Evolutionary conservation across 257 asterid species (phyloP).

Genomic region (Scutellaria barbata): DNA sequence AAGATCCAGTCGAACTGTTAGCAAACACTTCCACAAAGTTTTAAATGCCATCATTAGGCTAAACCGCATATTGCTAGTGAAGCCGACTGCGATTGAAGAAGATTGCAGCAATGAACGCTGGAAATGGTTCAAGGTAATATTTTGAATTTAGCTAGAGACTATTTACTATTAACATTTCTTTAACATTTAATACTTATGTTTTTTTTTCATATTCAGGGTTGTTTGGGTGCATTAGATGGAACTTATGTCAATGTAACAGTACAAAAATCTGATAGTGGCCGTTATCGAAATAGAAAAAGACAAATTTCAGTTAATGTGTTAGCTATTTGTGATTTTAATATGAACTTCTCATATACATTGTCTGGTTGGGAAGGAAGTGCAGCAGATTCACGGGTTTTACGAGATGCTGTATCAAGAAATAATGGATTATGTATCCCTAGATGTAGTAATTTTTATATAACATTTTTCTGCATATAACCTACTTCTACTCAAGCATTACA

Average conservation of each 20-base stretch:
- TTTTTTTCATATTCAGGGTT: too few relatives aligned
- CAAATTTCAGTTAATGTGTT: not conserved
- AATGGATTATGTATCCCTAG: not conserved
- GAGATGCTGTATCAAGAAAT: not conserved
- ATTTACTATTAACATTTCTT: too few relatives aligned
- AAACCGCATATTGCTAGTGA: not conserved
- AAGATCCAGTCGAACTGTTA: not conserved
- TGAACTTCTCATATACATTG: too few relatives aligned
- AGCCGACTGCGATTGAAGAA: not conserved
- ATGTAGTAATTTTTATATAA: not conserved
- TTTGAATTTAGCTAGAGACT: too few relatives aligned
- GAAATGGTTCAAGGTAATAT: not conserved
- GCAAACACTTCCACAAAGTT: not conserved
- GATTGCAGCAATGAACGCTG: not conserved
- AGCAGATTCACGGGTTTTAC: not conserved
- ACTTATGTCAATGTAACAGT: not conserved
- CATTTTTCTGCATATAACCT: too few relatives aligned
- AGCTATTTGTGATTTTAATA: not conserved
- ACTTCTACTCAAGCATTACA: too few relatives aligned
- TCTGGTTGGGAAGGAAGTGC: constrained; percentile 13
- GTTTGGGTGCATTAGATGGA: not conserved
- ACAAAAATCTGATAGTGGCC: not conserved
- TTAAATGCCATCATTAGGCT: not conserved
- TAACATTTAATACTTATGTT: too few relatives aligned
- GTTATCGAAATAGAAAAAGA: not conserved